A percentile compares a stretch with the other conserved stretches of the same genome.
Conservation (phyloP, 768 basidiomycete genomes). For the Brasilioporus rufonigricans region DNA sequence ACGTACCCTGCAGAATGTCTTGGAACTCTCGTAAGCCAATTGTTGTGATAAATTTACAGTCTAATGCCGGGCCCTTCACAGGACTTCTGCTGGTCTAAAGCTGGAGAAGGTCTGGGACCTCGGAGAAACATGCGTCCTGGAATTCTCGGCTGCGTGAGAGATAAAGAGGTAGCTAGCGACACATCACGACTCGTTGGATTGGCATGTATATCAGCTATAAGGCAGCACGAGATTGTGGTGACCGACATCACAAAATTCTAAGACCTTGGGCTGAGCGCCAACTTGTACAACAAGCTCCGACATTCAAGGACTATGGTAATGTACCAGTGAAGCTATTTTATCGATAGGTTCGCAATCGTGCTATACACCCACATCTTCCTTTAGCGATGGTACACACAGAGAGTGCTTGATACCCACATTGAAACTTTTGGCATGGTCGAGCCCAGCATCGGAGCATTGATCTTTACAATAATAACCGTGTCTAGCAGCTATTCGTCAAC, state of each 20-base stretch:
- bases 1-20: slow-evolving; percentile 29
- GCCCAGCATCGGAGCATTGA: neutral
- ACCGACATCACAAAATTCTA: neutral
- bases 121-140: slow-evolving; percentile 26
- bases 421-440: neutral
- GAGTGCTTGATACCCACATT: neutral
- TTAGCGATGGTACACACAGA: neutral
- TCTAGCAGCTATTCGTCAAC: neutral
- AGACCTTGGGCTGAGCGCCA: no score
- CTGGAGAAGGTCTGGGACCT: slow-evolving; percentile 31
- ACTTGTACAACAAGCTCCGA: neutral
- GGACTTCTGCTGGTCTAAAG: slow-evolving; percentile 25
- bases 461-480: neutral
- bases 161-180: no score
- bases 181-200: no score
- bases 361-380: neutral
- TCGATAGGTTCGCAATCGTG: neutral
- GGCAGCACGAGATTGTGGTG: no score
- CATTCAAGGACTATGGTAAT: neutral
- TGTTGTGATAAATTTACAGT: neutral
- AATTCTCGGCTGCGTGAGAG: slow-evolving; percentile 25
- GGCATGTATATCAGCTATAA: no score
- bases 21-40: slow-evolving; percentile 28
- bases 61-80: slow-evolving; percentile 12
- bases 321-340: neutral